A percentile compares a stretch with the other conserved stretches of the same genome.
Evolutionary conservation across 345 rosid species (phyloP).

Genomic region (Brassica carinata): DNA sequence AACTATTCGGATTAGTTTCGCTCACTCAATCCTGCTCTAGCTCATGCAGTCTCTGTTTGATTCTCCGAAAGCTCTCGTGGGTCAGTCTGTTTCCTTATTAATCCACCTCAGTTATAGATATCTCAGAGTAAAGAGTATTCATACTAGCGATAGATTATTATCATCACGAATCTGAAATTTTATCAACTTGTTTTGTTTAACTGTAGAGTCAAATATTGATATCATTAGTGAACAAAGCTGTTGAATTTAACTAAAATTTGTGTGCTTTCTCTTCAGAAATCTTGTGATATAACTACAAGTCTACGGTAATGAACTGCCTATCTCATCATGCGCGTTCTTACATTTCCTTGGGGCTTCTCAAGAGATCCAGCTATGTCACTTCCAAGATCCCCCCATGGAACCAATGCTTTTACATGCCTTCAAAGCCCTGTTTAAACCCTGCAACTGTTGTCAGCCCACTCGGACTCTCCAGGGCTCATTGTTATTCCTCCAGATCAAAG

Average conservation of each 20-base stretch:
- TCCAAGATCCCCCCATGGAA: slow-evolving; percentile 30
- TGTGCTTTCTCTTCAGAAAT: not conserved
- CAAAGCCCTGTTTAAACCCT: slow-evolving; percentile 35
- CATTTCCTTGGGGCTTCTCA: slow-evolving; percentile 48
- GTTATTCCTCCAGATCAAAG: slow-evolving; percentile 52
- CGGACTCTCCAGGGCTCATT: slow-evolving; percentile 47
- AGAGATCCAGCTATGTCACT: slow-evolving; percentile 43
- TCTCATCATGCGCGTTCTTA: slow-evolving; percentile 59
- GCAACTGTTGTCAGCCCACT: slow-evolving; percentile 31
- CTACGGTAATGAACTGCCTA: slow-evolving; percentile 53
- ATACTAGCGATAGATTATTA: not conserved
- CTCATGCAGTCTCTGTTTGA: not conserved
- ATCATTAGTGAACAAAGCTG: not conserved
- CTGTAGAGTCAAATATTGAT: not conserved
- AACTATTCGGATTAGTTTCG: not conserved
- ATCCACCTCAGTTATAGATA: not conserved
- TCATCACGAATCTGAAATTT: not conserved
- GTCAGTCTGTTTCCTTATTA: not conserved
- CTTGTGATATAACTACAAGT: not conserved
- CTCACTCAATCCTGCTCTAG: too few relatives aligned
- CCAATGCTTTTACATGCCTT: slow-evolving; percentile 34
- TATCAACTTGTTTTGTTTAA: not conserved
- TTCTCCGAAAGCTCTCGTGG: not conserved
- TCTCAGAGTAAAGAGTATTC: not conserved
- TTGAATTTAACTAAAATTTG: not conserved